These are phyloP conservation scores for Agmasoma carcini DNA, from an alignment of 371 early-diverging fungal species.

Conservation along the genomic window DNA sequence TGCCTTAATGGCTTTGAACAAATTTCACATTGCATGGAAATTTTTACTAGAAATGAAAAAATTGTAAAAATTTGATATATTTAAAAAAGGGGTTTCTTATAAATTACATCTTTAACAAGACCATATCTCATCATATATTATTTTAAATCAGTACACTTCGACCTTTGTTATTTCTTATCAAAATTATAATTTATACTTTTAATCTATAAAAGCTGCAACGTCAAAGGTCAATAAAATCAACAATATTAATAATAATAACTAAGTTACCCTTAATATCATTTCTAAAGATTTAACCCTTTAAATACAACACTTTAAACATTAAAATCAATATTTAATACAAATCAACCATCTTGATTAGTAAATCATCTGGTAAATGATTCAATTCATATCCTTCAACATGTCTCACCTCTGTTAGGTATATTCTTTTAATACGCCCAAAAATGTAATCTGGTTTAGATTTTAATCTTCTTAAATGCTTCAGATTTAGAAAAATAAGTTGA, in stretches of 20 bases:
- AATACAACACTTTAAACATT: background rate
- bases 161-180: background rate
- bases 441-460: slow-evolving; percentile 3
- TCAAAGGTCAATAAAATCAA: background rate
- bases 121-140: background rate
- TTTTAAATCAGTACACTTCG: background rate
- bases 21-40: slow-evolving; percentile 10
- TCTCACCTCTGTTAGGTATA: too few species aligned
- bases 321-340: background rate
- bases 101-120: background rate
- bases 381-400: too few species aligned
- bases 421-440: slow-evolving; percentile 4
- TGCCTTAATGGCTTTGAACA: slow-evolving; percentile 2
- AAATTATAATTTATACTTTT: background rate
- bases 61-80: background rate
- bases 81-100: background rate
- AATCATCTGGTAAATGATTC: background rate
- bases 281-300: background rate
- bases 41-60: background rate
- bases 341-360: background rate
- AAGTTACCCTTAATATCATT: background rate
- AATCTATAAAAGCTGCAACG: background rate
- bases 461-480: background rate
- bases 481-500: slow-evolving; percentile 7
- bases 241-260: background rate